Conservation (phyloP, 371 early-diverging fungal species). For the Mortierella sp. region DNA sequence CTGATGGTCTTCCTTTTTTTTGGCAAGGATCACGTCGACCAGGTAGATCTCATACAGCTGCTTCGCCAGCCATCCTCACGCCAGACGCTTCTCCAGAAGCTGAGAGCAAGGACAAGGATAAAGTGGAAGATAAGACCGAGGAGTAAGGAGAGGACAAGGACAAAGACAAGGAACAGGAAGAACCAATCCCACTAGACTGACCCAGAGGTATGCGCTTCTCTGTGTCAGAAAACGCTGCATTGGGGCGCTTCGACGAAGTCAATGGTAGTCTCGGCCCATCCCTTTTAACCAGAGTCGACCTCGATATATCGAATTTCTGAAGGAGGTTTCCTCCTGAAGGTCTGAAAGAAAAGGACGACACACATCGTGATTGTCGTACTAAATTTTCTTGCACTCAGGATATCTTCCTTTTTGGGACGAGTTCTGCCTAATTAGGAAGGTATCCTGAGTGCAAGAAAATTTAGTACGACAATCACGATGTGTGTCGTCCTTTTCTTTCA, state of each 20-base stretch:
- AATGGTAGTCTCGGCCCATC: too few species aligned
- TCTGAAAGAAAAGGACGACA: too few species aligned
- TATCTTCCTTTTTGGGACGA: too few species aligned
- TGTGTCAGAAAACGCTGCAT: not conserved
- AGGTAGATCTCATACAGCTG: not conserved
- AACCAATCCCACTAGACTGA: not conserved
- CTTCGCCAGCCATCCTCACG: not conserved
- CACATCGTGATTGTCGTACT: too few species aligned
- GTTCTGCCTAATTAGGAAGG: too few species aligned
- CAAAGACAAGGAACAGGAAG: not conserved
- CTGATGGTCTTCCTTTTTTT: not conserved
- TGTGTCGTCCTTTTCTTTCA: too few species aligned
- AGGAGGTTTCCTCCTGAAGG: too few species aligned
- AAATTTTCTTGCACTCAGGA: too few species aligned
- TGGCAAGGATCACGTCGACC: not conserved
- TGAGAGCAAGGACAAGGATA: not conserved
- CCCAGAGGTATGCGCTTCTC: not conserved
- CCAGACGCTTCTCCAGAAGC: not conserved
- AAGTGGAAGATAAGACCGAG: not conserved
- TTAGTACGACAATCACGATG: too few species aligned
- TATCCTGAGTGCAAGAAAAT: too few species aligned
- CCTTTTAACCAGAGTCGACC: too few species aligned
- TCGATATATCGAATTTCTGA: too few species aligned
- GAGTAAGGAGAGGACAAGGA: not conserved
- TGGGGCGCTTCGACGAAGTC: not conserved